Evolutionary conservation across 2,329 filamentous ascomycete species (phyloP), one percentile per base, ranked within the genome.

Genomic region (Neurospora sp.): DNA sequence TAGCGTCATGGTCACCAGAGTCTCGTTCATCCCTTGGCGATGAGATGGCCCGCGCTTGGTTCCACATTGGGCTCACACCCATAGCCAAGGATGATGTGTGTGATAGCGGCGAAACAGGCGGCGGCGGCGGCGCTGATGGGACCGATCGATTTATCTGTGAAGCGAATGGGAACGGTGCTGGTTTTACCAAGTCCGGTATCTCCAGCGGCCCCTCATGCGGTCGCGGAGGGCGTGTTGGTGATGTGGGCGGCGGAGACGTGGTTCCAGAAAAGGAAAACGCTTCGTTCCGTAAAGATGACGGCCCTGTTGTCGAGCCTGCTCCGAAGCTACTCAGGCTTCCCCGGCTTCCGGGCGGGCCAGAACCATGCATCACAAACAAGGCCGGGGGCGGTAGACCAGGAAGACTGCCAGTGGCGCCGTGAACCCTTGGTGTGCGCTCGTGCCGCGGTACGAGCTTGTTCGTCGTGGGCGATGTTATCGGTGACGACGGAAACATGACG

Each of bases 71-170:
- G 40, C 38, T 36, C 17, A 66, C 38, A 36, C 43, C 62, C 36
- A 69, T 67, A 8, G 70, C 67, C 42, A 67, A 43, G 40, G 67
- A 71, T 15, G 68, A 58, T 9, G 40, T 68, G 33, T 38, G 28
- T 40, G 71, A 19, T 43, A 43, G 52, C 38, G 68, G 23, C 4
- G 68, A 17, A 11, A 71, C 69, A 6, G 78, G 76, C 0, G 75
- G 72, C 33, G 33, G 28, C 4, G 75, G 72, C 0, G 79, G 78
- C 6, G 78, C 77, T 1, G 74, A 73, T 0, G 82, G 82, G 2
- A 85, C 79, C 3, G 82, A 81, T n/a, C 80, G 78, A 5, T 73
- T 82, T 0, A 84, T 84, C 0, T 84, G 83, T 0, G 84, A 83
- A 0, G 83, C 82, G 4, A 73, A 36, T 1, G 23, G 81, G 76